Conservation (phyloP, 2,329 filamentous ascomycete species). For the Microcyclospora pomicola region DNA sequence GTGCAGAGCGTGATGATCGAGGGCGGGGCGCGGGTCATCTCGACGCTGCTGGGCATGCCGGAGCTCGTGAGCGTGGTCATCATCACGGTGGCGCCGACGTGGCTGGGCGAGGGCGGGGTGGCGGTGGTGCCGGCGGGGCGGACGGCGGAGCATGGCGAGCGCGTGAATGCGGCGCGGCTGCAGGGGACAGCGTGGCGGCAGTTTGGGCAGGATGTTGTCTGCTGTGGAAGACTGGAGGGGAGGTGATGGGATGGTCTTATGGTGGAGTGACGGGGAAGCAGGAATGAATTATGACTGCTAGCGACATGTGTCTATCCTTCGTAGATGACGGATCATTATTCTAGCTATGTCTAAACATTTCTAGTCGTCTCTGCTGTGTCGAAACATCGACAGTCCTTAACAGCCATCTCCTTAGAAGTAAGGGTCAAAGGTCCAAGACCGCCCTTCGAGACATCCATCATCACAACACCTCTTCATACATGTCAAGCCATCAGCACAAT, state of each 20-base stretch:
- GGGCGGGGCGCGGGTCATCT: constrained; percentile 71
- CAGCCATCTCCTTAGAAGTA: too few relatives aligned
- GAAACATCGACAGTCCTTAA: too few relatives aligned
- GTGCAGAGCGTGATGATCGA: constrained; percentile 81
- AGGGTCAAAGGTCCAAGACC: too few relatives aligned
- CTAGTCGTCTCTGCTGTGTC: too few relatives aligned
- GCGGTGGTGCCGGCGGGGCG: constrained; percentile 56
- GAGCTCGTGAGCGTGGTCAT: constrained; percentile 62
- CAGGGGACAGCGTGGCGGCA: constrained; percentile 58
- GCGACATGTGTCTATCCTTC: too few relatives aligned
- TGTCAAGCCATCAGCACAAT: too few relatives aligned
- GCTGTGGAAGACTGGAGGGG: constrained; percentile 45
- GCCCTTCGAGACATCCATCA: too few relatives aligned
- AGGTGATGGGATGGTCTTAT: not conserved
- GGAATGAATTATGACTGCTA: too few relatives aligned
- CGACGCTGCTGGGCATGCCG: constrained; percentile 52
- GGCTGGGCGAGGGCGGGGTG: constrained; percentile 74
- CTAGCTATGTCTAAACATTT: too few relatives aligned
- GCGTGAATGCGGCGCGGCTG: constrained; percentile 49
- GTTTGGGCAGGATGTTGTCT: constrained; percentile 68
- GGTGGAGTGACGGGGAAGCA: too few relatives aligned
- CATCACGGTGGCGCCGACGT: constrained; percentile 78
- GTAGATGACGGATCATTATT: too few relatives aligned
- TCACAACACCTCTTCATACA: too few relatives aligned
- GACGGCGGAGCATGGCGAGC: constrained; percentile 34